Conservation (phyloP, 768 basidiomycete genomes). For the Daedaleopsis sinensis region DNA sequence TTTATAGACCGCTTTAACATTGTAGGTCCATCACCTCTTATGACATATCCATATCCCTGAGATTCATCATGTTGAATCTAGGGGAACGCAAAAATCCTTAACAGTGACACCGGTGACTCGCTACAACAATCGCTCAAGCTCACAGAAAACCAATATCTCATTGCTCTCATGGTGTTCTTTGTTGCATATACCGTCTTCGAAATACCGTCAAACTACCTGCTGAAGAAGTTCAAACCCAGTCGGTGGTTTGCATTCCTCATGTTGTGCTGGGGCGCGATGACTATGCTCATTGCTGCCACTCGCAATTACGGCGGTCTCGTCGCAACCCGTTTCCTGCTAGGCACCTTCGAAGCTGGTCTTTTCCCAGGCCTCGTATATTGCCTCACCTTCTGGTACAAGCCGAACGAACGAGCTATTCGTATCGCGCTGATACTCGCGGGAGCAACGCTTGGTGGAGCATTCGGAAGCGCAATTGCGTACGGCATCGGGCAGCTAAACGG, state of each 20-base stretch:
- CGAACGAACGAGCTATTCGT: conserved; percentile 31
- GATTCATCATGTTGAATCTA: background rate
- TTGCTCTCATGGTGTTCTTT: conserved; percentile 28
- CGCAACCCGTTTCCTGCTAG: conserved; percentile 43
- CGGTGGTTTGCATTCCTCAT: conserved; percentile 45
- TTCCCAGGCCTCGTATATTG: conserved; percentile 47
- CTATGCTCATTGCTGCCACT: conserved; percentile 40
- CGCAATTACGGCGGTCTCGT: conserved; percentile 40
- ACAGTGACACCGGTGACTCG: conserved; percentile 21
- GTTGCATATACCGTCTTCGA: conserved; percentile 25
- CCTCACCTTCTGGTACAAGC: conserved; percentile 51
- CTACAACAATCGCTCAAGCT: conserved; percentile 16
- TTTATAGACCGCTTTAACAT: conserved; percentile 31
- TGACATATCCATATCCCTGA: background rate
- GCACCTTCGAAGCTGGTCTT: conserved; percentile 44
- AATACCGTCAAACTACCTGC: conserved; percentile 35
- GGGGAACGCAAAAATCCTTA: conserved; percentile 29
- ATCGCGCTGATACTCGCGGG: conserved; percentile 36
- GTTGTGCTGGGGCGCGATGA: conserved; percentile 41
- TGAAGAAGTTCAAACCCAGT: conserved; percentile 40
- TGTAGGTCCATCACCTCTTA: conserved; percentile 13
- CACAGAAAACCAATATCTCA: conserved; percentile 20
- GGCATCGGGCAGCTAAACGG: conserved; percentile 35
- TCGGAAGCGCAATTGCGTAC: conserved; percentile 36
- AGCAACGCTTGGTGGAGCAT: conserved; percentile 31